Percentiles rank a stretch among this genome's conserved stretches.
These are phyloP conservation scores for Penicillium sp. DNA, from an alignment of 2,329 filamentous ascomycete species.

Conservation along the genomic window DNA sequence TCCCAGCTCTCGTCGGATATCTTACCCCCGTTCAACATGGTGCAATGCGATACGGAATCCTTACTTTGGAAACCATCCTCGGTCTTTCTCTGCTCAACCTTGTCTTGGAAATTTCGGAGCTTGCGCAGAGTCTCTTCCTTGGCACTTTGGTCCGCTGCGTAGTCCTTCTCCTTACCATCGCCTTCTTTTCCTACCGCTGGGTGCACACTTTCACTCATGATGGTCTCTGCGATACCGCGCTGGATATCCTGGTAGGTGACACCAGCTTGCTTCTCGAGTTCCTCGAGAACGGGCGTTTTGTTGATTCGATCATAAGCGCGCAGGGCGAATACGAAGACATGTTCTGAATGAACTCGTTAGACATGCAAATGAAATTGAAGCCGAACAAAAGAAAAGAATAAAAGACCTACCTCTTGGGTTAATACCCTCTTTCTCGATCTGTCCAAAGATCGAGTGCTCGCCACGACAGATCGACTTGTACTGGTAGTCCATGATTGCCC, in stretches of 20 bases:
- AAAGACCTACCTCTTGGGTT: conserved; percentile 57
- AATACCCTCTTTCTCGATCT: conserved; percentile 69
- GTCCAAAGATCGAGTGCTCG: conserved; percentile 83
- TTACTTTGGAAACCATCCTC: conserved; percentile 29
- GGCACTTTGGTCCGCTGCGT: conserved; percentile 32
- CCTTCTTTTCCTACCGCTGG: conserved; percentile 45
- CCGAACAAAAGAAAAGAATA: background rate
- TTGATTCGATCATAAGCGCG: conserved; percentile 91
- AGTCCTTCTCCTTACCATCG: conserved; percentile 40
- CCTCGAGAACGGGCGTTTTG: conserved; percentile 68
- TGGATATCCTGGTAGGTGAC: conserved; percentile 84
- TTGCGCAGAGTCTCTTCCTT: conserved; percentile 36
- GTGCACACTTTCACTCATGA: conserved; percentile 74
- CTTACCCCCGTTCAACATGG: conserved; percentile 69
- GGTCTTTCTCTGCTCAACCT: conserved; percentile 35
- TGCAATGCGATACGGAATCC: conserved; percentile 70
- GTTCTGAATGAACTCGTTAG: conserved; percentile 44
- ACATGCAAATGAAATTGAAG: background rate
- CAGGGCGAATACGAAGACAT: conserved; percentile 93
- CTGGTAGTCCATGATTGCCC: conserved; percentile 98
- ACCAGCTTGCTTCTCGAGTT: conserved; percentile 76
- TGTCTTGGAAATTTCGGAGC: conserved; percentile 34
- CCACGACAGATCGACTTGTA: conserved; percentile 94
- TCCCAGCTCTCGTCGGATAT: conserved; percentile 73
- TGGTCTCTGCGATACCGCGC: conserved; percentile 80